Evolutionary conservation across 768 basidiomycete species (phyloP).

Genomic region (Chalciporus sphaerocephalus): DNA sequence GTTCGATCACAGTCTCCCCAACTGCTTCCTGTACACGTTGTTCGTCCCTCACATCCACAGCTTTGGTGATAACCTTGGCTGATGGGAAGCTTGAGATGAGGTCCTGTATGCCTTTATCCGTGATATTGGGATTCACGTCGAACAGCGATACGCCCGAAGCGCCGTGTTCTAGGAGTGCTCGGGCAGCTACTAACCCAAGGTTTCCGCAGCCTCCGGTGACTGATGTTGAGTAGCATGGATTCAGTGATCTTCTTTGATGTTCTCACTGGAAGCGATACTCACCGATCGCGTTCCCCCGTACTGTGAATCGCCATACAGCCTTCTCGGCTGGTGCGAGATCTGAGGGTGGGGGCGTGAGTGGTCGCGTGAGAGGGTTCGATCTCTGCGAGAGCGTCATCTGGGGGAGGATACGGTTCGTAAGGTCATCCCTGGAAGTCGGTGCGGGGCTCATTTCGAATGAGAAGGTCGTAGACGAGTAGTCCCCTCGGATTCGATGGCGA

Average conservation of each 20-base stretch:
- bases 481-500: neutral
- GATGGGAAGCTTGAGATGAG: slow-evolving; percentile 26
- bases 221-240: slow-evolving; percentile 10
- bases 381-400: slow-evolving; percentile 32
- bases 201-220: slow-evolving; percentile 44
- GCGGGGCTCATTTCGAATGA: slow-evolving; percentile 8
- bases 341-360: slow-evolving; percentile 17
- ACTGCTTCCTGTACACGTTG: slow-evolving; percentile 25
- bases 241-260: neutral
- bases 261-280: slow-evolving; percentile 4
- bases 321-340: slow-evolving; percentile 20
- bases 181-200: slow-evolving; percentile 35
- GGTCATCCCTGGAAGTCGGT: slow-evolving; percentile 19
- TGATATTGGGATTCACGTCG: slow-evolving; percentile 16
- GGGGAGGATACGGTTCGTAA: slow-evolving; percentile 28
- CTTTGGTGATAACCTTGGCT: slow-evolving; percentile 30
- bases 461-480: neutral
- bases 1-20: slow-evolving; percentile 20
- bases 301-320: slow-evolving; percentile 34
- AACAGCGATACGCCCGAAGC: slow-evolving; percentile 27
- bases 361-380: slow-evolving; percentile 32
- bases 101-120: slow-evolving; percentile 11
- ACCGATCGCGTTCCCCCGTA: slow-evolving; percentile 42
- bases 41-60: slow-evolving; percentile 33
- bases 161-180: slow-evolving; percentile 44